Conservation (phyloP, 495 filamentous ascomycete species). For the Annulohypoxylon maeteangense region DNA sequence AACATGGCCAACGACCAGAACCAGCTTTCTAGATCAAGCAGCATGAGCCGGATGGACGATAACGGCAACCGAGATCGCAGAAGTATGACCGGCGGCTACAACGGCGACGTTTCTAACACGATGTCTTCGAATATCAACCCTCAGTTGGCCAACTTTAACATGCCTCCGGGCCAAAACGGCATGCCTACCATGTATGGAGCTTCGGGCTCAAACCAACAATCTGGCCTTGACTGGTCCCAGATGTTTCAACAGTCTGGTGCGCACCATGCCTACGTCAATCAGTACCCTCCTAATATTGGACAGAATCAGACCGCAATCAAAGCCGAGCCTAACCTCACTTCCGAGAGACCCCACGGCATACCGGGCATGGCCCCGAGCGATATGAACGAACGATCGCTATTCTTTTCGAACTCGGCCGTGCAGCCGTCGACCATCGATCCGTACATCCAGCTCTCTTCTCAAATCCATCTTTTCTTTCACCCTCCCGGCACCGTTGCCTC, state of each 20-base stretch:
- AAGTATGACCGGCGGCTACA: constrained; percentile 64
- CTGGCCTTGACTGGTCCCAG: constrained; percentile 71
- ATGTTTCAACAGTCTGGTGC: constrained; percentile 75
- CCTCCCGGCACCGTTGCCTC: constrained; percentile 54
- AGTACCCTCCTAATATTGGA: constrained; percentile 66
- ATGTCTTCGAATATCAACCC: constrained; percentile 67
- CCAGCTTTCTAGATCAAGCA: constrained; percentile 68
- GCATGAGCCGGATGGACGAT: constrained; percentile 64
- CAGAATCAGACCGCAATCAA: constrained; percentile 65
- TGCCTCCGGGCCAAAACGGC: constrained; percentile 63
- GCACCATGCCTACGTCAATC: constrained; percentile 69
- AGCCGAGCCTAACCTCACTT: constrained; percentile 56
- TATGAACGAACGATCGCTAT: constrained; percentile 48
- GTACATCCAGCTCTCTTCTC: constrained; percentile 61
- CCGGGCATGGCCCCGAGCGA: constrained; percentile 55
- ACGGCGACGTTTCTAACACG: constrained; percentile 61
- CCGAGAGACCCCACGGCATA: constrained; percentile 54
- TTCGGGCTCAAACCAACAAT: constrained; percentile 56
- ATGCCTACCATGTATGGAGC: constrained; percentile 60
- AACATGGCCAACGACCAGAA: constrained; percentile 63
- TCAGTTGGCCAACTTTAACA: constrained; percentile 65
- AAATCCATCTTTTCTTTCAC: constrained; percentile 65
- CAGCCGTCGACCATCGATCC: constrained; percentile 58
- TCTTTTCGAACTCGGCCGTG: constrained; percentile 55
- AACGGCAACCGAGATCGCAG: constrained; percentile 61